Evolutionary conservation across 371 early-diverging fungal genomes (phyloP).

Genomic region (Paramicrosporidium saccamoebae): DNA sequence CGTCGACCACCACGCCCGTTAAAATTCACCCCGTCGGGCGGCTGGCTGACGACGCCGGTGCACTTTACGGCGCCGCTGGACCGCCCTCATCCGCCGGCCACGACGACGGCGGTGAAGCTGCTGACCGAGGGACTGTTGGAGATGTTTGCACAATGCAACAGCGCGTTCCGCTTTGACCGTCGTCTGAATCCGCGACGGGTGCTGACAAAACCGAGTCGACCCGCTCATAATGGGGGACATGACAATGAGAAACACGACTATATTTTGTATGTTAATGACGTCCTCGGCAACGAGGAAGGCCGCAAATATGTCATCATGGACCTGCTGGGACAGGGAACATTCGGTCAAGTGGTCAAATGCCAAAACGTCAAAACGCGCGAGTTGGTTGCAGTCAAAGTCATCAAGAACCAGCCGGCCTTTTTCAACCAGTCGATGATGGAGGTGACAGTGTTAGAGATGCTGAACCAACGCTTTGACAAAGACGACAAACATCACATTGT

Average conservation of each 20-base stretch:
- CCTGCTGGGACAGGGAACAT: constrained; percentile 80
- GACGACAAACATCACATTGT: constrained; percentile 45
- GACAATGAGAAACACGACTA: constrained; percentile 81
- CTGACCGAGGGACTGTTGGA: constrained; percentile 20
- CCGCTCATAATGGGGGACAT: constrained; percentile 46
- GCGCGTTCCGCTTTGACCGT: constrained; percentile 27
- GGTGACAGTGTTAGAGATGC: constrained; percentile 41
- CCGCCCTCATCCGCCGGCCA: too few relatives aligned
- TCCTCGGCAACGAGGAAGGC: constrained; percentile 42
- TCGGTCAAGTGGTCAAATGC: constrained; percentile 92
- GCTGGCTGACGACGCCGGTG: too few relatives aligned
- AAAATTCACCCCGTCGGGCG: too few relatives aligned
- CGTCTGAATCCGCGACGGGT: constrained; percentile 46
- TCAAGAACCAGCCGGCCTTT: constrained; percentile 71
- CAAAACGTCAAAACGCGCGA: constrained; percentile 38
- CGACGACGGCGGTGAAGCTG: too few relatives aligned
- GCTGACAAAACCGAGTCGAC: constrained; percentile 65
- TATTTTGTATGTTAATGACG: constrained; percentile 71
- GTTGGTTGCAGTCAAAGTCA: constrained; percentile 77
- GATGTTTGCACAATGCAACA: constrained; percentile 32
- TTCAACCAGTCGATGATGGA: constrained; percentile 75
- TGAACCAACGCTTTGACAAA: constrained; percentile 28
- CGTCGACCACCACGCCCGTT: too few relatives aligned
- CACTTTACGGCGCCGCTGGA: too few relatives aligned
- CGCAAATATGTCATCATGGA: constrained; percentile 64